Evolutionary conservation across 1,284 basidiomycete species (phyloP).

Genomic region (Hymenochaete sp.): DNA sequence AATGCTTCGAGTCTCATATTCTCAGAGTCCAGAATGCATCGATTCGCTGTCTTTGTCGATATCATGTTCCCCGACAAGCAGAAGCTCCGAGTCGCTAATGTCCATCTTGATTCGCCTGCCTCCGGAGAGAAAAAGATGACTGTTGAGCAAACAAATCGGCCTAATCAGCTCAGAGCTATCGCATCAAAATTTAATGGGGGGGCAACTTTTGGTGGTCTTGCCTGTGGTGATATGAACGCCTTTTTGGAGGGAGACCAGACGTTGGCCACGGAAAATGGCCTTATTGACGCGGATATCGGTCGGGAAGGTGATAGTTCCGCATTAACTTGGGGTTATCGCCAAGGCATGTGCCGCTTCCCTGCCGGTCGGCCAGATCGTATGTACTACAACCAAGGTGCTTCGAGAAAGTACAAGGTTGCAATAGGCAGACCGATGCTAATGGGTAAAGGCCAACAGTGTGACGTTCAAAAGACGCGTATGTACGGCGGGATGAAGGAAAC

Average conservation of each 20-base stretch:
- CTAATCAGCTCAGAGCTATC: conserved; percentile 44
- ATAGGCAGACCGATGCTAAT: not conserved
- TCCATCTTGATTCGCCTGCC: conserved; percentile 57
- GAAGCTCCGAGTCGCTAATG: conserved; percentile 52
- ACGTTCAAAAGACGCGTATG: too few relatives aligned
- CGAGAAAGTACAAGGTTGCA: not conserved
- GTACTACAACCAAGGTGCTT: conserved; percentile 26
- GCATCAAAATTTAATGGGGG: too few relatives aligned
- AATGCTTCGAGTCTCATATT: conserved; percentile 41
- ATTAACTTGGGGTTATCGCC: conserved; percentile 60
- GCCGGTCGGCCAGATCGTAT: conserved; percentile 56
- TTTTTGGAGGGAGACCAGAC: conserved; percentile 38
- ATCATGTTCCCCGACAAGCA: conserved; percentile 25
- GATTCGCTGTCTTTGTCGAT: conserved; percentile 51
- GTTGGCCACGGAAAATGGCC: conserved; percentile 35
- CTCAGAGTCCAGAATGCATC: conserved; percentile 38
- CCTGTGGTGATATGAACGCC: conserved; percentile 65
- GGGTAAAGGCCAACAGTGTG: too few relatives aligned
- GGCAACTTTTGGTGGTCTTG: conserved; percentile 44
- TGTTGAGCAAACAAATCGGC: conserved; percentile 36
- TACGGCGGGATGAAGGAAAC: too few relatives aligned
- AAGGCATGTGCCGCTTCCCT: conserved; percentile 34
- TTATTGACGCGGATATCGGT: conserved; percentile 44
- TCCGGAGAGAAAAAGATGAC: conserved; percentile 32
- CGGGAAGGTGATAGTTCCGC: conserved; percentile 33